phyloP scores from a whole-genome alignment of 108 stramenopile species.

The Fistulifera solaris region DNA sequence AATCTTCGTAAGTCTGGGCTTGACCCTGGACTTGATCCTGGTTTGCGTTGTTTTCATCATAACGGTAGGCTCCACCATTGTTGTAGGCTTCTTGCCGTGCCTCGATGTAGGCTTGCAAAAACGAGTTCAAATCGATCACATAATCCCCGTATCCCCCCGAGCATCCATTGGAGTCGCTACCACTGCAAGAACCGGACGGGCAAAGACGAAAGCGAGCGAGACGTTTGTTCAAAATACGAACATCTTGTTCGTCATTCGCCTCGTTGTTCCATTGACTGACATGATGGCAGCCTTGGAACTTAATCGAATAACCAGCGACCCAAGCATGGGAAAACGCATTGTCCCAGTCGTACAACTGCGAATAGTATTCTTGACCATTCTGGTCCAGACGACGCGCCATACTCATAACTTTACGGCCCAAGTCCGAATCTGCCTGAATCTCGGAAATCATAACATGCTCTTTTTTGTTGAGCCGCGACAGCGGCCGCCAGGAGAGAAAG shows the following conservation, averaged over 20 bases:
- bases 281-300: conserved; percentile 80
- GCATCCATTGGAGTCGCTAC: conserved; percentile 46
- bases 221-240: conserved; percentile 67
- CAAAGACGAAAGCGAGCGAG: conserved; percentile 81
- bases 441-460: conserved; percentile 9
- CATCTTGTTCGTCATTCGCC: conserved; percentile 45
- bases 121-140: conserved; percentile 75
- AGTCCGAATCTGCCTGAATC: conserved; percentile 32
- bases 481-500: conserved; percentile 2
- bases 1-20: not conserved
- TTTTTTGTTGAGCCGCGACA: not conserved
- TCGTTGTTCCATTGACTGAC: conserved; percentile 70
- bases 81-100: conserved; percentile 38
- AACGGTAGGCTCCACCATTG: conserved; percentile 13
- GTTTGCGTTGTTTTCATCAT: conserved; percentile 11
- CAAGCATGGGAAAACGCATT: conserved; percentile 12
- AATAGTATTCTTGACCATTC: not conserved
- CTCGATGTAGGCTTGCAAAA: conserved; percentile 33
- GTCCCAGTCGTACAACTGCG: conserved; percentile 7
- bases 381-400: conserved; percentile 41
- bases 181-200: conserved; percentile 44
- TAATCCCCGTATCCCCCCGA: conserved; percentile 66
- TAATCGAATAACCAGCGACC: conserved; percentile 59
- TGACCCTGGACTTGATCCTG: conserved; percentile 3
- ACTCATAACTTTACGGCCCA: conserved; percentile 43